phyloP scores from a whole-genome alignment of 1,284 basidiomycete genomes.

The Papiliotrema fonsecae region DNA sequence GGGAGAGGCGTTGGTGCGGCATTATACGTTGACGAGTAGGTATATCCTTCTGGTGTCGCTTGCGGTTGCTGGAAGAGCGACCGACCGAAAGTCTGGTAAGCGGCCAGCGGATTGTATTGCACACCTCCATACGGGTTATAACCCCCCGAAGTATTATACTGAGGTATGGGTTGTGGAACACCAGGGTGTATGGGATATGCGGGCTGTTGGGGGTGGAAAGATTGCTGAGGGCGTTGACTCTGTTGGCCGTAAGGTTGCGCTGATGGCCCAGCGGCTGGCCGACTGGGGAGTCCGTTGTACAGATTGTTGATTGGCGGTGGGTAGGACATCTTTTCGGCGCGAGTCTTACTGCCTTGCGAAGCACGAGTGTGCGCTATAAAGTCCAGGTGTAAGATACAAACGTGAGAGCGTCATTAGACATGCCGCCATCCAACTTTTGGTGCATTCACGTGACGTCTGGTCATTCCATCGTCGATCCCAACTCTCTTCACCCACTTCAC shows the following conservation, averaged over 20 bases:
- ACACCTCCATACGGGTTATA: slow-evolving; percentile 4
- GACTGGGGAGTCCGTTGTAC: too few species aligned
- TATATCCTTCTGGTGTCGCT: slow-evolving; percentile 56
- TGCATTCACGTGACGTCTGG: background rate
- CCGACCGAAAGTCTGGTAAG: slow-evolving; percentile 13
- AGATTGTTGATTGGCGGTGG: too few species aligned
- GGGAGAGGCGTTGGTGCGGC: slow-evolving; percentile 1
- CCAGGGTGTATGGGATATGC: background rate
- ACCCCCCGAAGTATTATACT: slow-evolving; percentile 1
- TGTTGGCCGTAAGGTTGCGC: too few species aligned
- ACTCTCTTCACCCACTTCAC: too few species aligned
- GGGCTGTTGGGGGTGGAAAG: background rate
- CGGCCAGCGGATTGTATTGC: background rate
- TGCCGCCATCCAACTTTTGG: background rate
- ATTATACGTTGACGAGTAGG: slow-evolving; percentile 55
- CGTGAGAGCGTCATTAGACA: too few species aligned
- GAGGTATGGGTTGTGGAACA: background rate
- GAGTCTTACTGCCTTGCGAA: too few species aligned
- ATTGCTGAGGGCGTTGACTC: background rate
- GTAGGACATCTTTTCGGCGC: too few species aligned
- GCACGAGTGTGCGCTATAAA: too few species aligned
- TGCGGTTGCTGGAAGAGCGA: slow-evolving; percentile 27
- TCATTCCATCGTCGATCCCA: too few species aligned
- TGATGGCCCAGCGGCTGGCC: too few species aligned
- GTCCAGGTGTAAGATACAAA: too few species aligned